Evolutionary conservation across 2,329 filamentous ascomycete species (phyloP), one percentile per base, ranked within the genome.

Genomic region (Pseudocercospora fuligena): DNA sequence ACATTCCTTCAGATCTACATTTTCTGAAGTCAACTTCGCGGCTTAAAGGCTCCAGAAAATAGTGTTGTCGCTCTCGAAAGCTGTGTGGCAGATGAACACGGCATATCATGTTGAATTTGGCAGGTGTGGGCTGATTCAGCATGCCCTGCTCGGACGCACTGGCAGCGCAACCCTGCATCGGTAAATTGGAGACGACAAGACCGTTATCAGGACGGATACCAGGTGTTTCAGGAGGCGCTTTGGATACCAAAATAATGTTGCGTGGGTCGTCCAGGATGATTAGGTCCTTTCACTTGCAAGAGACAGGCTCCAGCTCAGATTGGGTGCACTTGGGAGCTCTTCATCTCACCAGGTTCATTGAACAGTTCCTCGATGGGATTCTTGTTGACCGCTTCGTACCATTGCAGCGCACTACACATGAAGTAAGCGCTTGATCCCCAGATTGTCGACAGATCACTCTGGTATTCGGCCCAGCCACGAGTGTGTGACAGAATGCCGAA

Each of bases 311-410:
- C 5, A 56, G 51, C 25, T 69, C 61, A 71, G 59, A 71, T 66
- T 23, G 70, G 70, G 65, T 70, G 70, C 31, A 72, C 59, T 54
- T 64, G 66, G 56, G 61, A 62, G 31, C 62, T 66, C 67, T 69
- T 70, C 69, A 72, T 70, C 66, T 68, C 66, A 9, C 70, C 68
- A 16, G 69, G 69, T 67, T 74, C 70, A 25, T 63, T 70, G 27
- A 72, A 67, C 25, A 73, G 43, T 63, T 71, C 73, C 59, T 71
- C 65, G 2, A 73, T 64, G 1, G 73, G 70, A 51, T 73, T 69
- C 60, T 74, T 75, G 36, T 73, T 74, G 31, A 75, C 43, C 3
- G 72, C 70, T 62, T 76, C 74, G 61, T 76, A 76, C 75, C 73
- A 76, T 66, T 73, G 72, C 57, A 76, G 53, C 25, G 70, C 67